Evolutionary conservation across 352 stramenopile genomes (phyloP), one percentile per base, ranked within the genome.

Genomic region (Globisporangium cylindrosporum): DNA sequence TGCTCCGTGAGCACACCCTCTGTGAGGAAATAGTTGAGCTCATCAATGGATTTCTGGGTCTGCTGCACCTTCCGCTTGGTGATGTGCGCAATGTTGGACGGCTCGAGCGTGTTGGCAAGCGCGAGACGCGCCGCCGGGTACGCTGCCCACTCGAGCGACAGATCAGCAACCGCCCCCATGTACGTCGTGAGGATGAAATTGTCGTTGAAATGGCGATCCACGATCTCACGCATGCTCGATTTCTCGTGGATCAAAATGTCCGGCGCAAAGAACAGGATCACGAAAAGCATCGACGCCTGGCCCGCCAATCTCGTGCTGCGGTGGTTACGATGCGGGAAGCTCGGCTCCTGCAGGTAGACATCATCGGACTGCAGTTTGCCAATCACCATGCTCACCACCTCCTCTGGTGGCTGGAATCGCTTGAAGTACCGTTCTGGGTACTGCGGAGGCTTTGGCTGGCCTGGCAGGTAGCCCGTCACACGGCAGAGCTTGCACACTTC

Each of bases 141-240:
- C 29, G 84, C 76, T 2, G 79, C 86, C 96, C 96, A 99, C 67
- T 98, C 95, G 38, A 98, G 62, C 60, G 83, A 95, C 12, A 99
- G 73, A 73, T 99, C 95, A 0, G 95, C 92, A 22, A 97, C 89
- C 15, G 94, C 82, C 27, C 96, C 96, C 93, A 98, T 98, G 75
- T 98, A 98, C n/a, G 88, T 97, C 43, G 92, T 88, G 57, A 99
- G 75, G 61, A 98, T 97, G 68, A 97, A 98, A 81, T 98, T 98
- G 77, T 99, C 96, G 69, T 97, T 96, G 71, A 99, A 99, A 71
- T 97, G 94, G 25, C 92, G 92, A 77, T 99, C 95, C 4, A 98
- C 94, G 64, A 98, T 97, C 75, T 98, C 93, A 51, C 95, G 89
- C 89, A 99, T 97, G 61, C 79, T 97, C 51, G 88, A 81, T 56